Evolutionary conservation across 2,329 filamentous ascomycete genomes (phyloP).

Genomic region (Dryadomyces quercus-mongolicae): DNA sequence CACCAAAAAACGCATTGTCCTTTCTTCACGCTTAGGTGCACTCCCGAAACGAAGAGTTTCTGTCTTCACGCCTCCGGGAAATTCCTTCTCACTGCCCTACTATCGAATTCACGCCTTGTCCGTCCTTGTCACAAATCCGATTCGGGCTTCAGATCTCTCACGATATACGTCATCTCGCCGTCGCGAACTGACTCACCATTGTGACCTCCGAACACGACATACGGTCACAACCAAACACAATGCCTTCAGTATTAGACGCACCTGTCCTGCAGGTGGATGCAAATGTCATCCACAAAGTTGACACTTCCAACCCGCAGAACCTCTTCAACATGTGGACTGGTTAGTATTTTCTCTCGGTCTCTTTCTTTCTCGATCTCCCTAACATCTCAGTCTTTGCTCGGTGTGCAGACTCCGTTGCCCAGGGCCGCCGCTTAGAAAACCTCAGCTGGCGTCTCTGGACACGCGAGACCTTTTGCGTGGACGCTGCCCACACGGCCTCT

Average conservation of each 20-base stretch:
- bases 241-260: slow-evolving; percentile 75
- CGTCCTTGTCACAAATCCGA: too few relatives aligned
- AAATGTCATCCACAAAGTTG: slow-evolving; percentile 85
- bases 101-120: neutral
- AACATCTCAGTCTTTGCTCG: slow-evolving; percentile 66
- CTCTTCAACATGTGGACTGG: slow-evolving; percentile 96
- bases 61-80: neutral
- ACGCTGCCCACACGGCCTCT: slow-evolving; percentile 25
- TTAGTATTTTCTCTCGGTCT: slow-evolving; percentile 33
- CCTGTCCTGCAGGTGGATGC: slow-evolving; percentile 87
- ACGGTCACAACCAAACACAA: slow-evolving; percentile 30
- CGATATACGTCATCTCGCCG: too few relatives aligned
- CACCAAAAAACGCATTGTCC: too few relatives aligned
- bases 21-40: neutral
- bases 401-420: slow-evolving; percentile 86
- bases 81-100: neutral
- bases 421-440: slow-evolving; percentile 87
- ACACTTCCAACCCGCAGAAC: slow-evolving; percentile 84
- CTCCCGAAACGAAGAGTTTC: neutral
- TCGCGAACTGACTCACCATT: neutral
- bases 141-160: too few relatives aligned
- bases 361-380: neutral
- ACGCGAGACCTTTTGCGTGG: slow-evolving; percentile 81
- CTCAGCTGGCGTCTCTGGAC: slow-evolving; percentile 94
- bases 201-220: slow-evolving; percentile 4